Percentiles rank a stretch among this genome's conserved stretches.
Evolutionary conservation across 768 basidiomycete species (phyloP).

Genomic region (Ephemerocybe angulata): DNA sequence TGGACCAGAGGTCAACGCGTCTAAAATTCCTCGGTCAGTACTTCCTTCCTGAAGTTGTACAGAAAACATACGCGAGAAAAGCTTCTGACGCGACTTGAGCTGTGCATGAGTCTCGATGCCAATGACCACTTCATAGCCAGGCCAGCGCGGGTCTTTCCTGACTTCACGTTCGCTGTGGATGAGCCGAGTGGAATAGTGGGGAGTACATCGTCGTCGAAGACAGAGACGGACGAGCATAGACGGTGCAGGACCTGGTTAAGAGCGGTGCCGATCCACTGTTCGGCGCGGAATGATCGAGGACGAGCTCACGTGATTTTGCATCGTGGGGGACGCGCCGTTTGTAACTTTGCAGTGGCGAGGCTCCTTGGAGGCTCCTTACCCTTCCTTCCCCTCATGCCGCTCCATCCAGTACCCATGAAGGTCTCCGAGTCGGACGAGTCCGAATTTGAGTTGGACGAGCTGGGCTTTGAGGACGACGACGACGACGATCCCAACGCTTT

Average conservation of each 20-base stretch:
- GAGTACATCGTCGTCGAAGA: not conserved
- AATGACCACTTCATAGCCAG: slow-evolving; percentile 85
- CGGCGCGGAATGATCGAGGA: not conserved
- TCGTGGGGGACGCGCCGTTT: not conserved
- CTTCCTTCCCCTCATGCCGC: not conserved
- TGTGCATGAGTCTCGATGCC: slow-evolving; percentile 97
- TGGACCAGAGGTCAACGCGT: slow-evolving; percentile 37
- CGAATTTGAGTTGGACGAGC: not conserved
- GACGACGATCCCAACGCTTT: slow-evolving; percentile 39
- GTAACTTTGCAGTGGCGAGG: not conserved
- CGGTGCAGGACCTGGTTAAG: too few relatives aligned
- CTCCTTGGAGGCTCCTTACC: not conserved
- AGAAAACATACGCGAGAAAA: slow-evolving; percentile 69
- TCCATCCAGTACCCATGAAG: not conserved
- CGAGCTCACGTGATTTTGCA: not conserved
- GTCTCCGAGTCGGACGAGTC: not conserved
- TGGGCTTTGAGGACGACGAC: slow-evolving; percentile 31
- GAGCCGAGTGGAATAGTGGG: not conserved
- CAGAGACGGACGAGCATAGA: slow-evolving; percentile 8
- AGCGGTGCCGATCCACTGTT: not conserved
- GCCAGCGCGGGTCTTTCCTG: slow-evolving; percentile 54
- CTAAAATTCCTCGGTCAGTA: slow-evolving; percentile 18
- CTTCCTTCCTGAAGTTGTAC: not conserved
- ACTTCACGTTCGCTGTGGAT: slow-evolving; percentile 20
- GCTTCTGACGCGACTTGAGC: slow-evolving; percentile 79